These are phyloP conservation scores for Mariannaea elegans DNA, from an alignment of 2,329 filamentous ascomycete genomes.

Conservation along the genomic window DNA sequence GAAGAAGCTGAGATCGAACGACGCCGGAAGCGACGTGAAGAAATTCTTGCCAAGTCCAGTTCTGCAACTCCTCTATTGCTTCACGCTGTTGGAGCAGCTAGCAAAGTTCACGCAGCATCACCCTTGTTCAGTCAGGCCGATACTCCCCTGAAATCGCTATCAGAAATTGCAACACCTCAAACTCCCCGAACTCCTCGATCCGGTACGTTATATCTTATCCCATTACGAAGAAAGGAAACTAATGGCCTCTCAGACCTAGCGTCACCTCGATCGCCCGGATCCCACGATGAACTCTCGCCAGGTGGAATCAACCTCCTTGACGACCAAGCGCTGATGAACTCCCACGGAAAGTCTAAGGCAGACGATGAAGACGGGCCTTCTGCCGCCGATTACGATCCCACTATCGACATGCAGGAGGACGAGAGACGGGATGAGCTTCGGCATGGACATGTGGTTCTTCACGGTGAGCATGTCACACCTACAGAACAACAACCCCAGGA, in stretches of 20 bases:
- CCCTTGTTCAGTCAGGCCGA: constrained; percentile 61
- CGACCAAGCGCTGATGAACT: constrained; percentile 74
- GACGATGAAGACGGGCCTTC: constrained; percentile 77
- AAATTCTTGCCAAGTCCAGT: constrained; percentile 83
- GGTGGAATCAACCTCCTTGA: constrained; percentile 70
- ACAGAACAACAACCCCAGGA: constrained; percentile 38
- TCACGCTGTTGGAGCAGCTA: constrained; percentile 74
- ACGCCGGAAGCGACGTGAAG: constrained; percentile 83
- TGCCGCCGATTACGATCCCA: constrained; percentile 94
- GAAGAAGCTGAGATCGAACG: constrained; percentile 87
- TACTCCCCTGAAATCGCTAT: constrained; percentile 48
- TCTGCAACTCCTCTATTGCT: constrained; percentile 78
- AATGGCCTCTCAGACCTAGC: constrained; percentile 43
- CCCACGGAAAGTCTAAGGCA: constrained; percentile 54
- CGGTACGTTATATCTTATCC: constrained; percentile 48
- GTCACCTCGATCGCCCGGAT: constrained; percentile 55
- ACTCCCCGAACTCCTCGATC: constrained; percentile 61
- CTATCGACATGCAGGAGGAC: constrained; percentile 87
- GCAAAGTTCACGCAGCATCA: constrained; percentile 61
- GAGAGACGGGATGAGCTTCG: constrained; percentile 74
- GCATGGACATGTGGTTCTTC: constrained; percentile 62
- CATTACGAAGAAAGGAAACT: constrained; percentile 25
- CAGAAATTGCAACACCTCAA: constrained; percentile 48
- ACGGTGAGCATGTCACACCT: constrained; percentile 52
- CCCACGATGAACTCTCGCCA: constrained; percentile 64